These are phyloP conservation scores for Phytophthora europaea DNA, from an alignment of 352 stramenopile species.

Conservation along the genomic window DNA sequence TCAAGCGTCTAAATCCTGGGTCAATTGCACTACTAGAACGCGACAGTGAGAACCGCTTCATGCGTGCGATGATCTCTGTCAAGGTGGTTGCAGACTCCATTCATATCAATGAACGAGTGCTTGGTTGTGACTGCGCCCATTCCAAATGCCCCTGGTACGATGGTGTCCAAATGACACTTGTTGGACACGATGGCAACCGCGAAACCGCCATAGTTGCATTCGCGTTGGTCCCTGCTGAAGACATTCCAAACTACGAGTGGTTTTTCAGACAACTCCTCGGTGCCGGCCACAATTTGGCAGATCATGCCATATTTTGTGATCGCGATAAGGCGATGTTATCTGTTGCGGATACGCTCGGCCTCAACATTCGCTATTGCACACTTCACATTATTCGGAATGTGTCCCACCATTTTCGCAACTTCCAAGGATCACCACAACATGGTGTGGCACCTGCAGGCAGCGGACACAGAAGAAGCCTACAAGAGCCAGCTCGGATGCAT, in stretches of 20 bases:
- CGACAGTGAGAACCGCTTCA: not conserved
- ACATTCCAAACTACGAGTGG: not conserved
- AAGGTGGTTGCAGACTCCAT: not conserved
- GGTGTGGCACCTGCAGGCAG: not conserved
- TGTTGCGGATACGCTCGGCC: not conserved
- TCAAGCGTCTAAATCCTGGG: not conserved
- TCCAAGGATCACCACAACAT: not conserved
- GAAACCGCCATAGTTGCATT: not conserved
- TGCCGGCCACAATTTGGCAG: not conserved
- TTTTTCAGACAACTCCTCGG: not conserved
- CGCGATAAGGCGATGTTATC: not conserved
- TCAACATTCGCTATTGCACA: not conserved
- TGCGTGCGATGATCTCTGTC: not conserved
- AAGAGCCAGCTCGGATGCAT: not conserved
- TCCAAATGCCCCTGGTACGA: not conserved
- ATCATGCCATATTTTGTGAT: not conserved
- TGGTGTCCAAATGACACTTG: conserved; percentile 1
- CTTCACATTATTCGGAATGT: not conserved
- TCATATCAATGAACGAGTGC: not conserved
- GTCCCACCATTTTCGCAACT: not conserved
- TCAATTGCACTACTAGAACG: not conserved
- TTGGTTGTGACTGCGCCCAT: not conserved
- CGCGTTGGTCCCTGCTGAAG: not conserved
- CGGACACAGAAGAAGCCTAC: not conserved
- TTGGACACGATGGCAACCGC: not conserved